Percentiles rank a stretch among this genome's conserved stretches.
Conservation (phyloP, 768 basidiomycete species). For the Rhizopogon salebrosus region DNA sequence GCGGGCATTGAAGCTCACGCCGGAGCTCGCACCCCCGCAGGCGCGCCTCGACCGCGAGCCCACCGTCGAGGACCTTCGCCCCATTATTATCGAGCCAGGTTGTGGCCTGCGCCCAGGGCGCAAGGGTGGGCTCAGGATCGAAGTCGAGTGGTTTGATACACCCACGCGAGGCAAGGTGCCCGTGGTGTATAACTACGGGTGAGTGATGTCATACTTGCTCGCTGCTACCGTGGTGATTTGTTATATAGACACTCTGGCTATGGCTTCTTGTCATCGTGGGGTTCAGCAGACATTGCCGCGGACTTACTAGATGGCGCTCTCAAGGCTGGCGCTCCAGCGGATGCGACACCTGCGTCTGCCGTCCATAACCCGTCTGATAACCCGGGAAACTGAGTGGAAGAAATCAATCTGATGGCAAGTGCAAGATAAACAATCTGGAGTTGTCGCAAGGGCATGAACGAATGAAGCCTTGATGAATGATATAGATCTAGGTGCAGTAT, state of each 20-base stretch:
- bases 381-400: background rate
- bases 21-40: constrained; percentile 54
- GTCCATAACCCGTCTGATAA: background rate
- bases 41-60: constrained; percentile 40
- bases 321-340: constrained; percentile 1
- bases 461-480: background rate
- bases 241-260: constrained; percentile 51
- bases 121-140: constrained; percentile 63
- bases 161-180: constrained; percentile 32
- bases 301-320: constrained; percentile 41
- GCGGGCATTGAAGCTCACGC: constrained; percentile 45
- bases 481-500: background rate
- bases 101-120: constrained; percentile 65
- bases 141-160: constrained; percentile 36
- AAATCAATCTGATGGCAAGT: background rate
- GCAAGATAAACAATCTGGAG: too few species aligned
- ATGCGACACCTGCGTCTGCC: background rate
- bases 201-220: constrained; percentile 13
- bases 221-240: background rate
- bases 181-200: constrained; percentile 65
- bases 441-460: background rate
- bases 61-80: constrained; percentile 43
- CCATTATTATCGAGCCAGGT: constrained; percentile 45
- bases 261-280: constrained; percentile 65
- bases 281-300: constrained; percentile 47